phyloP scores from a whole-genome alignment of 441 rosid species.

The Pelargonium fulgidum region DNA sequence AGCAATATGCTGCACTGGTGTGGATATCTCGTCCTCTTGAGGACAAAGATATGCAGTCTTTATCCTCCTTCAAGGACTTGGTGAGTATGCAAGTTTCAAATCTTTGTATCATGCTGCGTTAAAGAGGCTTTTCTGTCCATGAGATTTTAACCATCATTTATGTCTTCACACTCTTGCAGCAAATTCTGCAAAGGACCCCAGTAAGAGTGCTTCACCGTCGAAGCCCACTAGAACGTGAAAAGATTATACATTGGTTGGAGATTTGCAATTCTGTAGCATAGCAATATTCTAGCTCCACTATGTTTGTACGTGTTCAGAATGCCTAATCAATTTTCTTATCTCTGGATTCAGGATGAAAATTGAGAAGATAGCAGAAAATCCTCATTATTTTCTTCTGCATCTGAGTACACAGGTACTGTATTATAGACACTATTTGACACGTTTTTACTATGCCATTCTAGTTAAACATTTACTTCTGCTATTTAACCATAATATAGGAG shows the following conservation, averaged over 20 bases:
- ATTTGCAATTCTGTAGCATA: conserved; percentile 15
- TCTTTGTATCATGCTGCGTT: neutral
- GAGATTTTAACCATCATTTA: neutral
- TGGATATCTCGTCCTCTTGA: conserved; percentile 90
- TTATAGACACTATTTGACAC: neutral
- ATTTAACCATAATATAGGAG: neutral
- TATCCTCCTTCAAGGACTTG: conserved; percentile 58
- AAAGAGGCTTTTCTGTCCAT: neutral
- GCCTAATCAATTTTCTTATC: conserved; percentile 10
- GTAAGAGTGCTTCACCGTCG: conserved; percentile 94
- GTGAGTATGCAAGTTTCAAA: conserved; percentile 34
- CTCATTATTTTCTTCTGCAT: conserved; percentile 80
- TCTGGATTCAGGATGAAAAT: conserved; percentile 69
- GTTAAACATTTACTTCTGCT: neutral
- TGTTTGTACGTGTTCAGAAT: neutral
- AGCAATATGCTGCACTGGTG: conserved; percentile 86
- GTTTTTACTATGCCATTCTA: neutral
- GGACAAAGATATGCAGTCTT: conserved; percentile 46
- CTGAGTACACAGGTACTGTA: conserved; percentile 79
- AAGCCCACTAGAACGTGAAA: conserved; percentile 84
- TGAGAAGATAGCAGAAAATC: conserved; percentile 60
- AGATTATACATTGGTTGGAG: conserved; percentile 67
- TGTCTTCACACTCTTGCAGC: conserved; percentile 33
- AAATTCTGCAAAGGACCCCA: conserved; percentile 82
- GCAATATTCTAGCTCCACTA: neutral